Percentiles rank a stretch among this genome's conserved stretches.
Conservation (phyloP, 805 yeast species). For the Diddensiella caesifluorescens region DNA sequence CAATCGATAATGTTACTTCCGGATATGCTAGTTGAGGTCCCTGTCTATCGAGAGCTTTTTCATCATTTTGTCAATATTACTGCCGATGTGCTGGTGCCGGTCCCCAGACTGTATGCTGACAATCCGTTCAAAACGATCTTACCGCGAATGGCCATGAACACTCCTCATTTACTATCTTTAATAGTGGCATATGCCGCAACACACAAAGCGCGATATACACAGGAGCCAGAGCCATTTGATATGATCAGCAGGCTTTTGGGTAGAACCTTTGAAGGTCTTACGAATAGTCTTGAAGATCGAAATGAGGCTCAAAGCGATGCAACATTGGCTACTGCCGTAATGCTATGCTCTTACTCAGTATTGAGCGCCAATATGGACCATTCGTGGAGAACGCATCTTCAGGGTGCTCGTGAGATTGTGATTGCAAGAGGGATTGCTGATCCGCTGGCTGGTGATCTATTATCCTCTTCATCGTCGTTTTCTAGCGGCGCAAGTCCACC, state of each 20-base stretch:
- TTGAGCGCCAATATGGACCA: slow-evolving; percentile 34
- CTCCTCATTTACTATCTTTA: slow-evolving; percentile 50
- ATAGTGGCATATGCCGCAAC: slow-evolving; percentile 47
- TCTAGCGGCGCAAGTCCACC: background rate
- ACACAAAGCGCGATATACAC: slow-evolving; percentile 29
- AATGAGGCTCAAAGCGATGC: slow-evolving; percentile 56
- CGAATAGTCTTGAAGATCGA: slow-evolving; percentile 46
- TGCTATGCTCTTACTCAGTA: slow-evolving; percentile 54
- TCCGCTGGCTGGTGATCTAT: slow-evolving; percentile 20
- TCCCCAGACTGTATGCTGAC: slow-evolving; percentile 50
- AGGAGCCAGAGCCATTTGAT: slow-evolving; percentile 25
- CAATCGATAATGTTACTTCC: slow-evolving; percentile 48
- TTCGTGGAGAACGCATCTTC: slow-evolving; percentile 57
- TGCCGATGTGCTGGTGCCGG: slow-evolving; percentile 58
- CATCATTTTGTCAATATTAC: slow-evolving; percentile 60
- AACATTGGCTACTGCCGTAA: slow-evolving; percentile 56
- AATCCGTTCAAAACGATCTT: slow-evolving; percentile 63
- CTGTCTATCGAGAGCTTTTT: slow-evolving; percentile 55
- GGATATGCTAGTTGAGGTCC: slow-evolving; percentile 52
- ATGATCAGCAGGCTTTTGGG: slow-evolving; percentile 50
- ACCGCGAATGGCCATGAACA: slow-evolving; percentile 63
- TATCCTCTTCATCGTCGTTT: slow-evolving; percentile 7
- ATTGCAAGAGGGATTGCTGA: slow-evolving; percentile 44
- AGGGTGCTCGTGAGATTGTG: slow-evolving; percentile 64
- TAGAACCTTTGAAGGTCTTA: slow-evolving; percentile 52